phyloP scores from a whole-genome alignment of 495 filamentous ascomycete genomes.

The Durotheca rogersii region DNA sequence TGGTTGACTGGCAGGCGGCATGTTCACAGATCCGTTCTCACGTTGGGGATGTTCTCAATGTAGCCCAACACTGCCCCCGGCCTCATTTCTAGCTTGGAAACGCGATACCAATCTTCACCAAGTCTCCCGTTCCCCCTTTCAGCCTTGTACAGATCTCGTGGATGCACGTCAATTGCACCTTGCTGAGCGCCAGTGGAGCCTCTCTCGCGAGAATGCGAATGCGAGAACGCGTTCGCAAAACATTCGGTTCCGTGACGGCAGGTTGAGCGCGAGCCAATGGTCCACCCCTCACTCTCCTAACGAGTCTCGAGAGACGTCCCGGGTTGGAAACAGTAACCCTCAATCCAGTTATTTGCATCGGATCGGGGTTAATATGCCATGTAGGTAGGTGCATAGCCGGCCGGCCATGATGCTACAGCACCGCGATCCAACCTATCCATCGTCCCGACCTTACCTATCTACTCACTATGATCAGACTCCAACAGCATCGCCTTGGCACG shows the following conservation, averaged over 20 bases:
- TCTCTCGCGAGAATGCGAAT: constrained; percentile 21
- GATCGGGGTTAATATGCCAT: too few relatives aligned
- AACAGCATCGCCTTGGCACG: constrained; percentile 6
- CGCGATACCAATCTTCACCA: constrained; percentile 26
- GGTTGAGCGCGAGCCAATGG: too few relatives aligned
- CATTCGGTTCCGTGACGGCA: constrained; percentile 10
- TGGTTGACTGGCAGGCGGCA: constrained; percentile 25
- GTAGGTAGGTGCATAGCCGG: too few relatives aligned
- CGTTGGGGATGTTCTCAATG: constrained; percentile 23
- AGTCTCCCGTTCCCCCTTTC: constrained; percentile 35
- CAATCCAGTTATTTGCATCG: constrained; percentile 7
- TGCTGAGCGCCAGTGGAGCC: constrained; percentile 27
- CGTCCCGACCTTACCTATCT: too few relatives aligned
- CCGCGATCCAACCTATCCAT: too few relatives aligned
- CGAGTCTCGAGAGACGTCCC: too few relatives aligned
- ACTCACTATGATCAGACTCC: constrained; percentile 2
- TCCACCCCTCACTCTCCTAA: too few relatives aligned
- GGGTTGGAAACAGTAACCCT: constrained; percentile 7
- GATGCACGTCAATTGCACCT: constrained; percentile 35
- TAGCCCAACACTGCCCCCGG: constrained; percentile 30
- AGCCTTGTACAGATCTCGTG: constrained; percentile 39
- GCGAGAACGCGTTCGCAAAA: constrained; percentile 27
- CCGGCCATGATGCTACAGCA: neutral
- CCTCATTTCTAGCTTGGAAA: constrained; percentile 24
- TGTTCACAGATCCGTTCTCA: constrained; percentile 25